A percentile compares a stretch with the other conserved stretches of the same genome.
phyloP scores from a whole-genome alignment of 768 basidiomycete genomes.

The Macrolepiota fuliginosa region DNA sequence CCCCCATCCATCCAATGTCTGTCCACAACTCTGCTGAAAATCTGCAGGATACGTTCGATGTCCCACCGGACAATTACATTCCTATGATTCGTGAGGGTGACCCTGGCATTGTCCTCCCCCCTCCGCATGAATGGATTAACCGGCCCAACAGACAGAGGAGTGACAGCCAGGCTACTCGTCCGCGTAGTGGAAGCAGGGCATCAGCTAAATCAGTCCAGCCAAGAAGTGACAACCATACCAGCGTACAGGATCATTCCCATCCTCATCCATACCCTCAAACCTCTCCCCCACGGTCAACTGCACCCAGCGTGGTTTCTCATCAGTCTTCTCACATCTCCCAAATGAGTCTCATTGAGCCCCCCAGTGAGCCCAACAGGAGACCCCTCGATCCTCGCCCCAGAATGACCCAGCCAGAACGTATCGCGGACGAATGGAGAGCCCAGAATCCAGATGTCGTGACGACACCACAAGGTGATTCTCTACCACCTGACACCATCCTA shows the following conservation, averaged over 20 bases:
- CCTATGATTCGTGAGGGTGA: conserved; percentile 36
- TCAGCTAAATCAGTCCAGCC: background rate
- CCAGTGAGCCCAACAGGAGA: background rate
- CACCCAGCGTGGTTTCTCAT: background rate
- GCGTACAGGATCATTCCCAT: background rate
- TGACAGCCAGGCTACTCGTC: background rate
- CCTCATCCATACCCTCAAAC: background rate
- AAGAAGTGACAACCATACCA: background rate
- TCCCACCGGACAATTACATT: conserved; percentile 50
- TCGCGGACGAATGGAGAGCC: conserved; percentile 31
- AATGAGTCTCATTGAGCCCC: background rate
- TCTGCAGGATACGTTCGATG: conserved; percentile 23
- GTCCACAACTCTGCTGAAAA: conserved; percentile 17
- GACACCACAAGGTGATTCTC: conserved; percentile 10
- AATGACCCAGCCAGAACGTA: conserved; percentile 23
- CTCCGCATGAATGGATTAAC: conserved; percentile 46
- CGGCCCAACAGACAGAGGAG: conserved; percentile 16
- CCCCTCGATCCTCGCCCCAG: background rate
- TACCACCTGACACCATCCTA: background rate
- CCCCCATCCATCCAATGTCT: conserved; percentile 19
- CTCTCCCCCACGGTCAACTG: background rate
- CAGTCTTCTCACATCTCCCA: conserved; percentile 8
- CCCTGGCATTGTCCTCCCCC: conserved; percentile 41
- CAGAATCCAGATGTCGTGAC: conserved; percentile 25
- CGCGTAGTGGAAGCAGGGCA: background rate